These are phyloP conservation scores for Wickerhamiella galacta DNA, from an alignment of 805 yeast genomes.

Conservation along the genomic window DNA sequence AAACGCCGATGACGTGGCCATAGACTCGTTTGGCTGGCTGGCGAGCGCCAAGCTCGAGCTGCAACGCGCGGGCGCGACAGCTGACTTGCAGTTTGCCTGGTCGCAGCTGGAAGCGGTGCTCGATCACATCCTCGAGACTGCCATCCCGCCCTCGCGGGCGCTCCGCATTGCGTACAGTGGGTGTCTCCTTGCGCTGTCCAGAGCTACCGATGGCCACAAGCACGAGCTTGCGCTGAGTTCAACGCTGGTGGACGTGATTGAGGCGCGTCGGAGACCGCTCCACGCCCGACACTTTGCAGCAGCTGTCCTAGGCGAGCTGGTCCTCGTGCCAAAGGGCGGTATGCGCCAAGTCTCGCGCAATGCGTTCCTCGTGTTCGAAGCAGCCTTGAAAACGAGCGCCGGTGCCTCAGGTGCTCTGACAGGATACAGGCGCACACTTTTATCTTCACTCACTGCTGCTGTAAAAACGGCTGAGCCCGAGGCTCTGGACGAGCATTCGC, in stretches of 20 bases:
- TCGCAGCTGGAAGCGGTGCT: too few species aligned
- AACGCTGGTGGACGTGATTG: neutral
- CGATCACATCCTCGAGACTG: too few species aligned
- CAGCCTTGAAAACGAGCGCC: neutral
- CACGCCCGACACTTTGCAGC: neutral
- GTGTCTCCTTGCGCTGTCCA: neutral
- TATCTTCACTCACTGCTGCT: slow-evolving; percentile 11
- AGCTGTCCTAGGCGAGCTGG: neutral
- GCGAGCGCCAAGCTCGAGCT: too few species aligned
- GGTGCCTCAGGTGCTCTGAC: slow-evolving; percentile 1
- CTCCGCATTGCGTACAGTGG: neutral
- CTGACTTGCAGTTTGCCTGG: too few species aligned
- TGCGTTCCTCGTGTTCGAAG: neutral
- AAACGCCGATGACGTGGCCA: too few species aligned
- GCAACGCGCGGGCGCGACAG: too few species aligned
- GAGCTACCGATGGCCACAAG: neutral
- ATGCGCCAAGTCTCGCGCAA: neutral
- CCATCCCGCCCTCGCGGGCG: neutral
- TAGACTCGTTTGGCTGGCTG: too few species aligned
- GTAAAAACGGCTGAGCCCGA: slow-evolving; percentile 3
- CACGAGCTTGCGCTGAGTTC: neutral
- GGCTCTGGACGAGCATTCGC: slow-evolving; percentile 19
- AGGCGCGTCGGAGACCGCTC: neutral
- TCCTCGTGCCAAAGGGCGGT: neutral
- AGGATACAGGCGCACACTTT: slow-evolving; percentile 11